These are phyloP conservation scores for Nicotiana tabacum DNA, from an alignment of 257 asterid species.

Conservation along the genomic window DNA sequence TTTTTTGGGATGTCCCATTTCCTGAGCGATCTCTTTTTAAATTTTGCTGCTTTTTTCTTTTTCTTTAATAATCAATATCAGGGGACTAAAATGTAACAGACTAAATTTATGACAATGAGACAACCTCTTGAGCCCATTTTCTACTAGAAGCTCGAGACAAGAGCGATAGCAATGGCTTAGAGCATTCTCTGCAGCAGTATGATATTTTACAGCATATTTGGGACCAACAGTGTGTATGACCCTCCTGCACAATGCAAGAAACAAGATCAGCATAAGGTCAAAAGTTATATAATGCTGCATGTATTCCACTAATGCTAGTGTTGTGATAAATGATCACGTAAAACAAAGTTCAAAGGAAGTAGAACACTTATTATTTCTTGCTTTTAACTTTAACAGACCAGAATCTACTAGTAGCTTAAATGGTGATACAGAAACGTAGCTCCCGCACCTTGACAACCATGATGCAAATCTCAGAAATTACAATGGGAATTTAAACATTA, in stretches of 20 bases:
- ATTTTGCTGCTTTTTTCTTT: not conserved
- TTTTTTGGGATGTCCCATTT: not conserved
- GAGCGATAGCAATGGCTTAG: constrained; percentile 88
- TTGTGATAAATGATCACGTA: not conserved
- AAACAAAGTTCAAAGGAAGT: not conserved
- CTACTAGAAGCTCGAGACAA: constrained; percentile 39
- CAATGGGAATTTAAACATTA: not conserved
- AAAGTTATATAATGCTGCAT: not conserved
- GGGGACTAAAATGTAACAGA: constrained; percentile 9
- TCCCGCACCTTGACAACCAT: not conserved
- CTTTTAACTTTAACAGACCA: not conserved
- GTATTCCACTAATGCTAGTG: not conserved
- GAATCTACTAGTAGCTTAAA: not conserved
- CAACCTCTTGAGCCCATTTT: constrained; percentile 64
- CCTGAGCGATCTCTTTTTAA: not conserved
- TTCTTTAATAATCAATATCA: not conserved
- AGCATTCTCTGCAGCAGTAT: constrained; percentile 98
- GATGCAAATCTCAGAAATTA: not conserved
- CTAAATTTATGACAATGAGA: constrained; percentile 11
- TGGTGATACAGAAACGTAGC: not conserved
- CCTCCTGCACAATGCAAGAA: constrained; percentile 58
- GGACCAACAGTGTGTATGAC: constrained; percentile 98
- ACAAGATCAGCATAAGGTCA: not conserved
- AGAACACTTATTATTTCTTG: not conserved
- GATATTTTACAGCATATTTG: constrained; percentile 93